Conservation (phyloP, 306 rosid species). For the Quercus agrifolia region DNA sequence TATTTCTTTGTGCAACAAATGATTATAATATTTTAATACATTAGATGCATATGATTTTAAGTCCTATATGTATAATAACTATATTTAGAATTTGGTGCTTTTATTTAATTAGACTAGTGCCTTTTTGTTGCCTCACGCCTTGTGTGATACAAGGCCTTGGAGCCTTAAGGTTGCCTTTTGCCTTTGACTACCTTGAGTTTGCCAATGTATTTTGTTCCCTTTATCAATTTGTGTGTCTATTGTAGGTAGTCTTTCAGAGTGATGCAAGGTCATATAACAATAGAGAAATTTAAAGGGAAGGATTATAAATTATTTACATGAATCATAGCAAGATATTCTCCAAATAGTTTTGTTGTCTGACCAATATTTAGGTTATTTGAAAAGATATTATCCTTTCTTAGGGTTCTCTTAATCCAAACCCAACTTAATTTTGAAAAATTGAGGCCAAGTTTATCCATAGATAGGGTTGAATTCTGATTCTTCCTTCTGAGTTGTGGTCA, state of each 20-base stretch:
- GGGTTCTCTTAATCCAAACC: not conserved
- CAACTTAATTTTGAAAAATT: not conserved
- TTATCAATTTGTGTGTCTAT: not conserved
- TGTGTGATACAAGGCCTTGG: too few relatives aligned
- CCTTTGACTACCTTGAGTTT: not conserved
- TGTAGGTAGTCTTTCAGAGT: not conserved
- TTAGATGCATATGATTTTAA: too few relatives aligned
- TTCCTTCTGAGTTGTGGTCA: not conserved
- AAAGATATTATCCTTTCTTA: not conserved
- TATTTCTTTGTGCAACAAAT: too few relatives aligned
- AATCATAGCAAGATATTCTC: not conserved
- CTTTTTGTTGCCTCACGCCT: too few relatives aligned
- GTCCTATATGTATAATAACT: too few relatives aligned
- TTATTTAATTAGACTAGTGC: too few relatives aligned
- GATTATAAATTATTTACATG: not conserved
- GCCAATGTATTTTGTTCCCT: not conserved
- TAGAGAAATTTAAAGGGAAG: not conserved
- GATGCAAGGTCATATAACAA: not conserved
- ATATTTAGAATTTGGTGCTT: too few relatives aligned
- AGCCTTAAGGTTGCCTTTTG: too few relatives aligned
- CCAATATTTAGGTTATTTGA: not conserved
- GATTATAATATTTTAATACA: too few relatives aligned
- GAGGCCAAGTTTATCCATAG: not conserved
- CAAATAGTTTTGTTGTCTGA: not conserved
- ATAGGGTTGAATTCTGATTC: not conserved